Percentiles rank a stretch among this genome's conserved stretches.
Conservation (phyloP, 2,329 filamentous ascomycete species). For the Lachnellula arida region DNA sequence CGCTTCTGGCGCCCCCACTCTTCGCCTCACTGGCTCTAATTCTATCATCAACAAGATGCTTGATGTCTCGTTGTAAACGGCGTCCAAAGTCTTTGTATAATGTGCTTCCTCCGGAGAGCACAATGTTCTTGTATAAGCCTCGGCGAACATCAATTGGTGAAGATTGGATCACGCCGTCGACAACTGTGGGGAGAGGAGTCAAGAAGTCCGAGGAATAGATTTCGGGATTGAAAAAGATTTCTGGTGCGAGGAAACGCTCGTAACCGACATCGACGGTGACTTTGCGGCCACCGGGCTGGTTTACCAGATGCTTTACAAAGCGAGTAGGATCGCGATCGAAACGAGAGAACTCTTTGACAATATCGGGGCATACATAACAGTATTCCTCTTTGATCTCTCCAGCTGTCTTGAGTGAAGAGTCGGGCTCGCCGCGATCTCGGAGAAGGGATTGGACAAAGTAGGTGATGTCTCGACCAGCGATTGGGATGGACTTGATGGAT, state of each 20-base stretch:
- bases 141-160: slow-evolving; percentile 96
- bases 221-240: slow-evolving; percentile 99
- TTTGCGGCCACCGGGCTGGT: slow-evolving; percentile 77
- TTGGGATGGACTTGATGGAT: slow-evolving; percentile 98
- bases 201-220: slow-evolving; percentile 99
- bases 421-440: slow-evolving; percentile 91
- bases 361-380: slow-evolving; percentile 97
- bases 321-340: slow-evolving; percentile 91
- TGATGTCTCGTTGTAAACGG: slow-evolving; percentile 93
- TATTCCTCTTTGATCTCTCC: slow-evolving; percentile 98
- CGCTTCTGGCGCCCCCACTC: slow-evolving; percentile 84
- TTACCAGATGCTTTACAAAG: slow-evolving; percentile 86
- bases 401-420: slow-evolving; percentile 94
- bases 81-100: slow-evolving; percentile 98
- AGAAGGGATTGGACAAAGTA: slow-evolving; percentile 97
- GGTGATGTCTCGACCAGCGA: slow-evolving; percentile 95
- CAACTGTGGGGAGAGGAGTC: slow-evolving; percentile 87
- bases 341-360: slow-evolving; percentile 94
- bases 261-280: slow-evolving; percentile 91
- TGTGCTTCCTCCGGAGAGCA: slow-evolving; percentile 92
- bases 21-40: slow-evolving; percentile 88
- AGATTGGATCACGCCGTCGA: slow-evolving; percentile 94
- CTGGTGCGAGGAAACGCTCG: slow-evolving; percentile 94
- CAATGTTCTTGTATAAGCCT: slow-evolving; percentile 99
- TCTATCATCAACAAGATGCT: slow-evolving; percentile 87